phyloP scores from a whole-genome alignment of 2,329 filamentous ascomycete genomes.

The Chaetothyriales sp. region DNA sequence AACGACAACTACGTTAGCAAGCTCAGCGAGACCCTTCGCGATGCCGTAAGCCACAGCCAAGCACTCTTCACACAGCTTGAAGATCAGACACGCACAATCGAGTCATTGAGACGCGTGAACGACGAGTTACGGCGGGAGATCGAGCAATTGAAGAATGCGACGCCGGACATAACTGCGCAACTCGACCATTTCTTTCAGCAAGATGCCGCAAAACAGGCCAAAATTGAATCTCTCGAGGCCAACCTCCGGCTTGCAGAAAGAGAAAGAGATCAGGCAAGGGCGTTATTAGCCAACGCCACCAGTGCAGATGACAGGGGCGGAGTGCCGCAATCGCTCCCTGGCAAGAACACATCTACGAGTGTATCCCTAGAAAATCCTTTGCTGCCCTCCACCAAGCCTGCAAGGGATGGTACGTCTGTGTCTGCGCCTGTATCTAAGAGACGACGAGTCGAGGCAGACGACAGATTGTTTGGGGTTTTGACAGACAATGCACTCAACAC shows the following conservation, averaged over 20 bases:
- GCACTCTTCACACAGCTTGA: constrained; percentile 14
- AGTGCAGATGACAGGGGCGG: neutral
- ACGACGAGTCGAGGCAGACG: neutral
- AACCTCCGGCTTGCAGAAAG: constrained; percentile 7
- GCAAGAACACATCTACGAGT: neutral
- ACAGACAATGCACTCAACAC: neutral
- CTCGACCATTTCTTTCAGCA: constrained; percentile 13
- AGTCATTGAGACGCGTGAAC: constrained; percentile 20
- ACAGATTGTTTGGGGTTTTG: neutral
- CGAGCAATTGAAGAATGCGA: constrained; percentile 3
- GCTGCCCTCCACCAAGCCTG: neutral
- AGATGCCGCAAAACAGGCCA: constrained; percentile 14
- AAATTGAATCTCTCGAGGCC: constrained; percentile 12
- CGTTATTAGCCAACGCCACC: neutral
- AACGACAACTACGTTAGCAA: neutral
- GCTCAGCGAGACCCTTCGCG: constrained; percentile 6
- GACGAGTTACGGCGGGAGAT: constrained; percentile 18
- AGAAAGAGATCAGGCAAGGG: neutral
- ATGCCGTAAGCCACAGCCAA: constrained; percentile 18
- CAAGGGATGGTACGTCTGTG: neutral
- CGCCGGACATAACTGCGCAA: constrained; percentile 2
- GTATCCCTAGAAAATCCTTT: neutral
- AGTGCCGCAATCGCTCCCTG: neutral
- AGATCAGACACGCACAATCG: constrained; percentile 5
- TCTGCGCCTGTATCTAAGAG: neutral